Base-by-base conservation (phyloP, 164 flowering plant species). In the Sextonia rubra region DNA sequence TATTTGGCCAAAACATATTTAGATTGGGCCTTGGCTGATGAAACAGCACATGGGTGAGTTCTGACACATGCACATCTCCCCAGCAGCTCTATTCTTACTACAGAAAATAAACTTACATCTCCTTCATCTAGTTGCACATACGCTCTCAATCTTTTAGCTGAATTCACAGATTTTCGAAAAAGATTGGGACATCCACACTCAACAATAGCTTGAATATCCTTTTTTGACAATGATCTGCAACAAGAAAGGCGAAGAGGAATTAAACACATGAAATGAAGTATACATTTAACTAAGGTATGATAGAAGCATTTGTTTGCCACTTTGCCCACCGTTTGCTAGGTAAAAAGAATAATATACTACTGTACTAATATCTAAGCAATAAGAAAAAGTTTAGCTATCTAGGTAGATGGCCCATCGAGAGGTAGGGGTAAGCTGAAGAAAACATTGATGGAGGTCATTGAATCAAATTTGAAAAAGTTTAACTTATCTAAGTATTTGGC, bases 131-230 rank as follows among this genome's bases (percentile, higher is more conserved):
- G 83, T 69, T 70, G 72, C 25, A 87, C 76, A 77, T 78, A 80
- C 47, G 83, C 92, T 82, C 99, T 86, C 81, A 95, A 80, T 77
- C 97, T 80, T 80, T 93, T 95, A 0, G 90, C 89, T 7, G 99
- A 95, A 78, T 89, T 91, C 44, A 95, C 97, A 72, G 85, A 82
- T 84, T 95, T 95, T 3, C 94, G 86, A 1, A 82, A 64, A 47
- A 93, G 79, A 82, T 79, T 93, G 55, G 99, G 99, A 68, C 99
- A 95, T 56, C 99, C 99, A 72, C 74, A 58, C 76, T 79, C 91
- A 68, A 91, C 98, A 76, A 91, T 73, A 9, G 80, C 68, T 79
- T 87, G 79, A 64, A 95, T 85, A 74, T 93, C 93, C 47, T 82
- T 71, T 49, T 44, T 79, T 2, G 97, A 82, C 79, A 93, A 80